A percentile compares a stretch with the other conserved stretches of the same genome.
Conservation (phyloP, 352 stramenopile species). For the Phytopythium ostracodes region DNA sequence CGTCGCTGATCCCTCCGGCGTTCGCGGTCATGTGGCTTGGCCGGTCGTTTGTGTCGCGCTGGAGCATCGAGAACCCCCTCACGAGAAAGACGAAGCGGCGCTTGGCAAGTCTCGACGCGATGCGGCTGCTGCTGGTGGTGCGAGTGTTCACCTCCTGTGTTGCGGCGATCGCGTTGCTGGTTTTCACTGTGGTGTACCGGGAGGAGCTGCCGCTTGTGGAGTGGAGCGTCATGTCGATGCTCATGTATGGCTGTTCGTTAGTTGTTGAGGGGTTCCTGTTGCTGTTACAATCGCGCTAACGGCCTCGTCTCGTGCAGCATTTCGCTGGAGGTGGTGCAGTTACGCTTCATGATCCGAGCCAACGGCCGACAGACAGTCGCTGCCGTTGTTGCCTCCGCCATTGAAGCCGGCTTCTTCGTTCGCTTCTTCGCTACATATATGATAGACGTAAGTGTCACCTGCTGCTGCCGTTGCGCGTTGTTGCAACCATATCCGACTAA, state of each 20-base stretch:
- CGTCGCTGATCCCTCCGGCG: background rate
- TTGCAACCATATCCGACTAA: background rate
- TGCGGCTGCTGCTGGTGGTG: background rate
- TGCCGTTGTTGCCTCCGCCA: background rate
- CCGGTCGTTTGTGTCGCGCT: background rate
- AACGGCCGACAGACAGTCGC: background rate
- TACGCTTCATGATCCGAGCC: background rate
- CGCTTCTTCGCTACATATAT: background rate
- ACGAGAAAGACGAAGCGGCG: too few relatives aligned
- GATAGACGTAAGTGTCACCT: background rate
- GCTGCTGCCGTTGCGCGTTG: background rate
- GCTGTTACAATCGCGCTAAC: background rate
- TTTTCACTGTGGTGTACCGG: background rate
- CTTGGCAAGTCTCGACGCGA: background rate
- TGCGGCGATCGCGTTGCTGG: background rate
- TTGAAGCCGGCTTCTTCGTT: background rate
- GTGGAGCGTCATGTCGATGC: background rate
- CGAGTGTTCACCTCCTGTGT: background rate
- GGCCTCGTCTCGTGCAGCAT: background rate
- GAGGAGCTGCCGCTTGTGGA: background rate
- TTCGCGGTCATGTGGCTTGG: background rate
- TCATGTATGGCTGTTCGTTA: background rate
- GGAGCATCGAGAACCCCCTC: background rate
- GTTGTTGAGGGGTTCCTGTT: background rate
- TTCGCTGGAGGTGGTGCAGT: background rate